phyloP scores from a whole-genome alignment of 1,139 yeast species.

The Yamadazyma taylorii region DNA sequence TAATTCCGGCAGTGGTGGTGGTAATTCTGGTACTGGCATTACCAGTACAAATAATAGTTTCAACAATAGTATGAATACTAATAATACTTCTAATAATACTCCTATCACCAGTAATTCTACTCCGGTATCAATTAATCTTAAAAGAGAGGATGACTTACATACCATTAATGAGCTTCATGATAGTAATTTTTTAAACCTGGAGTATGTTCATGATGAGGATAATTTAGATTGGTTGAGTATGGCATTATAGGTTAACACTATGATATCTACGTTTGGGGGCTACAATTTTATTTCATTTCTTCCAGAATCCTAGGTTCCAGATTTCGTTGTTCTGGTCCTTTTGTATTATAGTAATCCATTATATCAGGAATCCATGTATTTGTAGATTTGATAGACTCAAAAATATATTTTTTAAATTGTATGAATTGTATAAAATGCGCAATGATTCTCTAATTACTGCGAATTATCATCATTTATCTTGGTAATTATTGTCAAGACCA shows the following conservation, averaged over 20 bases:
- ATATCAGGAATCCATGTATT: too few species aligned
- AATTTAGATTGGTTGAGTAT: slow-evolving; percentile 44
- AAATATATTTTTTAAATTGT: too few species aligned
- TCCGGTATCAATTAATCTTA: slow-evolving; percentile 12
- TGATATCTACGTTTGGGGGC: too few species aligned
- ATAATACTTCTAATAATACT: slow-evolving; percentile 4
- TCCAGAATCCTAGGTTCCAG: too few species aligned
- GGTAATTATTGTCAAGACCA: too few species aligned
- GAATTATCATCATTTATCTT: too few species aligned
- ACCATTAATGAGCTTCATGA: slow-evolving; percentile 21
- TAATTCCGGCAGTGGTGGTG: background rate
- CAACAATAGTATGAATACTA: slow-evolving; percentile 1
- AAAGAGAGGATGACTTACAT: slow-evolving; percentile 17
- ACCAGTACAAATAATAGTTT: background rate
- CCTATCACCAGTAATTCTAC: slow-evolving; percentile 10
- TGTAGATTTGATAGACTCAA: too few species aligned
- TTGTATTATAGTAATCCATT: too few species aligned
- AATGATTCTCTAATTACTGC: too few species aligned
- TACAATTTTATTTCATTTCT: too few species aligned
- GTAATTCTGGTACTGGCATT: background rate
- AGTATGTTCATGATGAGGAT: slow-evolving; percentile 20
- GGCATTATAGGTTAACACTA: slow-evolving; percentile 26
- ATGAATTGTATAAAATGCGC: too few species aligned
- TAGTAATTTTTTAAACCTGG: slow-evolving; percentile 14
- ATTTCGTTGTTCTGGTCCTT: too few species aligned